Evolutionary conservation across 768 basidiomycete genomes (phyloP), one percentile per base, ranked within the genome.

Genomic region (Amanita pallidorosea): DNA sequence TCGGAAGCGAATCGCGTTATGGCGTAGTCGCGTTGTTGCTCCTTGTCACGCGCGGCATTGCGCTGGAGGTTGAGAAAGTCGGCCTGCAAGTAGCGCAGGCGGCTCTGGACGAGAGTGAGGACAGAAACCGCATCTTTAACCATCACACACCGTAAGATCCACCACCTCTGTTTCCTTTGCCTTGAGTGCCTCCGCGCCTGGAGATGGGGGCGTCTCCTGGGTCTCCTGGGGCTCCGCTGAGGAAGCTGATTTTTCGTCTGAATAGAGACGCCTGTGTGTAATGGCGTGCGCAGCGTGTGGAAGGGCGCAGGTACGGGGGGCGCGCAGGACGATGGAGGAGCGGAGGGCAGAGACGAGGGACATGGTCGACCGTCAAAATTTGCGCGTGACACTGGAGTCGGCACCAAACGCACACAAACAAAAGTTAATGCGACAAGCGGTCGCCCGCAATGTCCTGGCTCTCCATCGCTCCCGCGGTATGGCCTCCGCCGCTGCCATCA

Each of bases 21-120:
- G 53, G 93, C 94, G 68, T 86, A 97, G 66, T 96, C 91, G 53
- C 83, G 81, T 29, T 91, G 88, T 65, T 93, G 89, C 62, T 88
- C 83, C 72, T 88, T 91, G 70, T 98, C 96, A 54, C 87, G 79
- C 25, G 84, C 83, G 49, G 92, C 78, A 60, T 93, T 91, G 50
- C 93, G 87, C 63, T 94, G 92, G 40, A 96, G 75, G 67, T 98
- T 99, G 40, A 95, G 70, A 68, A 92, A 93, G 70, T 99, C 96
- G 59, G 96, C 96, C 63, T 93, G 86, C 52, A 89, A 74, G 64
- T 97, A 96, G 43, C 87, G 83, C 58, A 96, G 74, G 55, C 92
- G 88, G 63, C 83, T 76, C 95, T 96, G 65, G 35, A 7, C 52
- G 57, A 44, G 55, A 52, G 47, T 57, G 5, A 42, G 56, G 53